Evolutionary conservation across 306 rosid species (phyloP).

Genomic region (Lagenaria siceraria): DNA sequence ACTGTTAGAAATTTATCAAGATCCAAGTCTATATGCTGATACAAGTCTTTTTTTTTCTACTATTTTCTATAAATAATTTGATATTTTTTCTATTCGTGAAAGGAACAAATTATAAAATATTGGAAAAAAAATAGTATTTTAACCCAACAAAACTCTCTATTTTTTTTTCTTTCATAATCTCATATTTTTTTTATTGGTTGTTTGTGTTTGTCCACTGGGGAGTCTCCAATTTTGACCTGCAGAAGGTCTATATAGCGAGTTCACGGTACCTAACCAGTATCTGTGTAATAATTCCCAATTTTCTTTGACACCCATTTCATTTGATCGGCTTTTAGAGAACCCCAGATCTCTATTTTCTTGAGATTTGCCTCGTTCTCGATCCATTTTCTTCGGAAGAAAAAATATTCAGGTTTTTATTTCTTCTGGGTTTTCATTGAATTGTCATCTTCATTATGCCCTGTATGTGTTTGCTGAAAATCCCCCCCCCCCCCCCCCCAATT

Average conservation of each 20-base stretch:
- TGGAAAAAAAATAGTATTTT: too few species aligned
- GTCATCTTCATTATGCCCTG: not conserved
- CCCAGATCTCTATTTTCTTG: not conserved
- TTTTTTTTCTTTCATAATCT: too few species aligned
- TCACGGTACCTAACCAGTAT: not conserved
- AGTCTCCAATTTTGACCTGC: not conserved
- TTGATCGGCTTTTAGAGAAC: not conserved
- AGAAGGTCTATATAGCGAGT: not conserved
- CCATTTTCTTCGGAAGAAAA: not conserved
- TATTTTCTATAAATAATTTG: too few species aligned
- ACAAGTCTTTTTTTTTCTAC: too few species aligned
- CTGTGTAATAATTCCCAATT: not conserved
- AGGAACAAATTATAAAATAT: too few species aligned
- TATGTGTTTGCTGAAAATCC: not conserved
- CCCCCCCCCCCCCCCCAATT: not conserved
- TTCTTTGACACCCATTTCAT: not conserved
- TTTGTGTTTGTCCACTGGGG: too few species aligned
- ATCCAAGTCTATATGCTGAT: too few species aligned
- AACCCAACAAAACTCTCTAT: too few species aligned
- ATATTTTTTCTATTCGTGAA: too few species aligned
- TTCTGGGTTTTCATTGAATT: not conserved
- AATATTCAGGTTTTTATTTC: slow-evolving; percentile 3
- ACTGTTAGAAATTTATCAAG: too few species aligned
- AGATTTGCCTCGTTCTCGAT: not conserved
- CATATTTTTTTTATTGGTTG: too few species aligned